Percentiles rank a stretch among this genome's conserved stretches.
Evolutionary conservation across 345 rosid genomes (phyloP).

Genomic region (Psidium guajava): DNA sequence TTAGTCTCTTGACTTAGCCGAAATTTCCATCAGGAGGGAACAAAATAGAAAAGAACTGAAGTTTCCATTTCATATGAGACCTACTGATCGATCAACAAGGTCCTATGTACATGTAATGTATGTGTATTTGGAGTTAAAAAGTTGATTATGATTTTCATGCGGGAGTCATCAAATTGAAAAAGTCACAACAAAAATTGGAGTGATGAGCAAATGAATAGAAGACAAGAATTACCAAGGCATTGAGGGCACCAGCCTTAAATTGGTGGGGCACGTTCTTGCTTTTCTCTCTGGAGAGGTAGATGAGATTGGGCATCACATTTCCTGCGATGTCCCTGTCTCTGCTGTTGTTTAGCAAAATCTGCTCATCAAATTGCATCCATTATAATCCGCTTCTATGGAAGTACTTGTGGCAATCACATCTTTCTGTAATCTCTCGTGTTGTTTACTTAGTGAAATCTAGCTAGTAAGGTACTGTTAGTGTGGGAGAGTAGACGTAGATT

Average conservation of each 20-base stretch:
- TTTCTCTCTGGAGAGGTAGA: slow-evolving; percentile 62
- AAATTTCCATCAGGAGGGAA: not conserved
- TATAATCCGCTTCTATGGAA: not conserved
- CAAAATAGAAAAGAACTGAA: not conserved
- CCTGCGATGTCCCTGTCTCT: slow-evolving; percentile 28
- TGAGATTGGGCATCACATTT: slow-evolving; percentile 38
- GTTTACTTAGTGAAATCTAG: too few relatives aligned
- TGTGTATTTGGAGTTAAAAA: not conserved
- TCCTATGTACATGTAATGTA: not conserved
- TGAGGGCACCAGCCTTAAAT: slow-evolving; percentile 86
- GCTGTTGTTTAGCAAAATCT: slow-evolving; percentile 39
- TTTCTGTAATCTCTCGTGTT: too few relatives aligned
- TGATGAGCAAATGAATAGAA: not conserved
- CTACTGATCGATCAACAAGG: not conserved
- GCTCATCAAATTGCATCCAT: not conserved
- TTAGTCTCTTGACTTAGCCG: not conserved
- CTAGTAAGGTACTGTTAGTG: too few relatives aligned
- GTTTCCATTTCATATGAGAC: not conserved
- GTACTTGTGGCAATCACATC: too few relatives aligned
- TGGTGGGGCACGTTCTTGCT: slow-evolving; percentile 35
- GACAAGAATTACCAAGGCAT: slow-evolving; percentile 16
- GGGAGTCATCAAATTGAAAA: not conserved
- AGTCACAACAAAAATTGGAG: not conserved
- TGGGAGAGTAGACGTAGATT: too few relatives aligned
- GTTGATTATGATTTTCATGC: not conserved